phyloP scores from a whole-genome alignment of 2,329 filamentous ascomycete species.

The Plectosphaerella sp. region DNA sequence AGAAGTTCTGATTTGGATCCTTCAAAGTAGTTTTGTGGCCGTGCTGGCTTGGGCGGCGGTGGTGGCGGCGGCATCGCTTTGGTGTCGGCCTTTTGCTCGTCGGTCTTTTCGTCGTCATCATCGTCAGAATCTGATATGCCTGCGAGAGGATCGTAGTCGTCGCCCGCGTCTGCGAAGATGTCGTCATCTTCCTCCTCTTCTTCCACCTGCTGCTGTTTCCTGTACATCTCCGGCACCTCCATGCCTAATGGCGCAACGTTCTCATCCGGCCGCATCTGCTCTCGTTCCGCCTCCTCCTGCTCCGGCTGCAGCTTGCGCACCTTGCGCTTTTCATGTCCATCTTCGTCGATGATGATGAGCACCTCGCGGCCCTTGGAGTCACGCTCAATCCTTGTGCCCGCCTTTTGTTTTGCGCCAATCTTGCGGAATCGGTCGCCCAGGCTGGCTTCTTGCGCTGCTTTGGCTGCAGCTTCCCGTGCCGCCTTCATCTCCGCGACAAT shows the following conservation, averaged over 20 bases:
- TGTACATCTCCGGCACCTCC: conserved; percentile 59
- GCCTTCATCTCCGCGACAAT: conserved; percentile 65
- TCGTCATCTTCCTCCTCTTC: conserved; percentile 54
- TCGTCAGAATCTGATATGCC: conserved; percentile 45
- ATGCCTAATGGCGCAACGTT: conserved; percentile 56
- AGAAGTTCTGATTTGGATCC: conserved; percentile 51
- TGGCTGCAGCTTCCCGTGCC: conserved; percentile 51
- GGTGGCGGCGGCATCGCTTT: conserved; percentile 34
- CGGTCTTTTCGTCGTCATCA: conserved; percentile 33
- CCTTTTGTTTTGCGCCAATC: conserved; percentile 51
- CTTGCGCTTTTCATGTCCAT: conserved; percentile 63
- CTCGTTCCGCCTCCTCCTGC: conserved; percentile 30
- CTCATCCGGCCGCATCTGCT: conserved; percentile 50
- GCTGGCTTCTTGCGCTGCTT: conserved; percentile 43
- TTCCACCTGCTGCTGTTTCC: conserved; percentile 37
- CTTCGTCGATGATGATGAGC: conserved; percentile 61
- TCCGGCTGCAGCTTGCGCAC: conserved; percentile 44
- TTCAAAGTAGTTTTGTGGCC: conserved; percentile 58
- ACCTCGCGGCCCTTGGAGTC: conserved; percentile 60
- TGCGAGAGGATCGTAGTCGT: conserved; percentile 64
- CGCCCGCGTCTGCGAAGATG: conserved; percentile 62
- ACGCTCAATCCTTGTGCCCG: conserved; percentile 54
- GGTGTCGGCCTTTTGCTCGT: conserved; percentile 16
- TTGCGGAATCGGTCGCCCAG: conserved; percentile 61
- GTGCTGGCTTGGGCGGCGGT: conserved; percentile 33